Evolutionary conservation across 345 rosid genomes (phyloP), one percentile per base, ranked within the genome.

Genomic region (Rhodomyrtus tomentosa): DNA sequence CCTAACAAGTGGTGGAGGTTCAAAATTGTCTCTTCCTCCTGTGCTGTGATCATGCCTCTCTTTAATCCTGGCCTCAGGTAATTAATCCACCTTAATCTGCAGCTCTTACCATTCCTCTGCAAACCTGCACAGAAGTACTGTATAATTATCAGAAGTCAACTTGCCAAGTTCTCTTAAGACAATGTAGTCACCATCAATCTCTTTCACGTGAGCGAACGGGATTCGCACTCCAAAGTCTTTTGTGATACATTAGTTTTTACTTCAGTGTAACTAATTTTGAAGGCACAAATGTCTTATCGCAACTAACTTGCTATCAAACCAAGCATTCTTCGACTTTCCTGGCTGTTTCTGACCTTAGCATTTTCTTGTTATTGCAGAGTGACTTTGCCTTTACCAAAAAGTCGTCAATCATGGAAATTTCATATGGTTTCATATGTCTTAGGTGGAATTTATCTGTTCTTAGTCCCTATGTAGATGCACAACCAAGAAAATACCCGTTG

Each of bases 11-110:
- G 88, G 87, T 96, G 99, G 62, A 93, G 92, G 84, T 87, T 86
- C 86, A 95, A 85, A 85, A 96, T 91, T 24, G 88, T 93, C 25
- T 94, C 90, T 81, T 94, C 98, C 88, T 96, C 99, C 86, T 93
- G 88, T 21, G 83, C 68, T 38, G 89, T 87, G 88, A 96, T 92
- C 88, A 81, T 22, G 14, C 95, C 98, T 74, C 98, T 87, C 88
- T 93, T 96, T 52, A 96, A 85, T 3, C 99, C 98, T 59, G 99
- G 99, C 80, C 94, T 92, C 86, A 96, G 88, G 90, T 96, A 95
- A 91, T 96, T 96, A 68, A 95, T 94, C 98, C 99, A 96, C 82
- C 99, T 93, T 80, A 96, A 85, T 80, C 99, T 92, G 90, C 98
- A 96, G 88, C 99, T 95, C 90, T 96, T 96, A 52, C 99, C 99